These are phyloP conservation scores for Phytophthora aleatoria DNA, from an alignment of 352 stramenopile genomes.

Conservation along the genomic window DNA sequence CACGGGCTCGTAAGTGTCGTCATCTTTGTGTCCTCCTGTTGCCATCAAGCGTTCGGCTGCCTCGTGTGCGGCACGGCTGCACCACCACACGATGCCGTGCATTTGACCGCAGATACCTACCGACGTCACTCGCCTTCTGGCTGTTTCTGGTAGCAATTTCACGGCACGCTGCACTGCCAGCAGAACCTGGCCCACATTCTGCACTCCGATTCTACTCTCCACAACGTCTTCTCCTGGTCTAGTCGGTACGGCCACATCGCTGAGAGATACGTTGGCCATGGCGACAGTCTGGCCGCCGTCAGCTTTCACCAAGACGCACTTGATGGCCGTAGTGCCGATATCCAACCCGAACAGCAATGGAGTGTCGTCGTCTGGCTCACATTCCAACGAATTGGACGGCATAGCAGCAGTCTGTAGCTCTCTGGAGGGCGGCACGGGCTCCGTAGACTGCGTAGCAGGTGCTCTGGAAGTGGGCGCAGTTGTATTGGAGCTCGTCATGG, in stretches of 20 bases:
- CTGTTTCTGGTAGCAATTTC: constrained; percentile 31
- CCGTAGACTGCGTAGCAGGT: neutral
- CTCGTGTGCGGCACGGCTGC: constrained; percentile 41
- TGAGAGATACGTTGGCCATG: constrained; percentile 41
- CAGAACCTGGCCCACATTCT: constrained; percentile 57
- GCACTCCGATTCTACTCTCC: constrained; percentile 36
- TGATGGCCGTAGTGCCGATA: constrained; percentile 80
- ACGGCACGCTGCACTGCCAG: constrained; percentile 47
- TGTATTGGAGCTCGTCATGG: neutral
- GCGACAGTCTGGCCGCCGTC: constrained; percentile 35
- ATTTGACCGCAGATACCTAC: constrained; percentile 87
- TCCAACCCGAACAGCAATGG: constrained; percentile 63
- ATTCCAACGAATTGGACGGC: constrained; percentile 7
- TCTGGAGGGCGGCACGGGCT: neutral
- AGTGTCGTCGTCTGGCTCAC: constrained; percentile 22
- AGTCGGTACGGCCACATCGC: constrained; percentile 31
- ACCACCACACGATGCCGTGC: constrained; percentile 89
- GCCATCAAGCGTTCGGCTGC: constrained; percentile 37
- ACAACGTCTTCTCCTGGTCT: constrained; percentile 10
- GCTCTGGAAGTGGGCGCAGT: neutral
- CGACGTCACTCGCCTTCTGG: constrained; percentile 33
- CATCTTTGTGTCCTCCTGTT: constrained; percentile 7
- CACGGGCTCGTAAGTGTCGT: constrained; percentile 17
- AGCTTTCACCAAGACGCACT: constrained; percentile 63
- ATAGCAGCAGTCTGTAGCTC: neutral